Base-by-base conservation (phyloP, 2,329 filamentous ascomycete genomes). In the Anisogramma anomala region DNA sequence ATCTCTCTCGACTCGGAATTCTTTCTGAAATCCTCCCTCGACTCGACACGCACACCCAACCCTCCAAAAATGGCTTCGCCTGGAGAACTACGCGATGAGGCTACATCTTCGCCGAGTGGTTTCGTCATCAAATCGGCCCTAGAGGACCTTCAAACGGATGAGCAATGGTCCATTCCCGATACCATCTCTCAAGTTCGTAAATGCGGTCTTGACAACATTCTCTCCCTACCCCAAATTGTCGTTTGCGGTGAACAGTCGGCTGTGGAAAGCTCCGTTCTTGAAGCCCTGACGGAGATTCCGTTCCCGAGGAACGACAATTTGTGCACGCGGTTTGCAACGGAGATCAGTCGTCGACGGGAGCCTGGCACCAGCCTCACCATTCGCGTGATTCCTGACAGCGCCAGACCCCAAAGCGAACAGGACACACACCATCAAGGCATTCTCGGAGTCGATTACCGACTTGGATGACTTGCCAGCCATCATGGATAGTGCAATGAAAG, bases 261-360 rank as follows among this genome's bases (percentile, higher is more conserved):
- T 11, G 31, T 15, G 8, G 20, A 33, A 35, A 42, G 43, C 36
- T 46, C 43, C 0, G 25, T 42, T 3, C 17, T 45, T 1, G 30
- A 43, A 20, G 42, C 36, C 11, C 26, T 43, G 20, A 40, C 42
- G 0, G 42, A 39, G 20, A 40, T 43, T n/a, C 42, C 36, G 2
- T 43, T 40, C 14, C 41, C 36, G 2, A 9, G 41, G 11, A 33
- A 27, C 3, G 42, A 43, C 27, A 43, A 40, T 2, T 26, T 43
- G n/a, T 43, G 42, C 32, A 43, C 42, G 22, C 36, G 41, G 1
- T 43, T 43, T 6, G 41, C 41, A 3, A 43, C 36, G 0, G 41
- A 43, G 20, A 43, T 40, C 17, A 28, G 41, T 6, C 36, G 39
- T 15, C 41, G 41, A n/a, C 32, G 27, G 15, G 36, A 43, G 11